Evolutionary conservation across 176 grass and related monocot genomes (phyloP).

Genomic region (Carex parvula): DNA sequence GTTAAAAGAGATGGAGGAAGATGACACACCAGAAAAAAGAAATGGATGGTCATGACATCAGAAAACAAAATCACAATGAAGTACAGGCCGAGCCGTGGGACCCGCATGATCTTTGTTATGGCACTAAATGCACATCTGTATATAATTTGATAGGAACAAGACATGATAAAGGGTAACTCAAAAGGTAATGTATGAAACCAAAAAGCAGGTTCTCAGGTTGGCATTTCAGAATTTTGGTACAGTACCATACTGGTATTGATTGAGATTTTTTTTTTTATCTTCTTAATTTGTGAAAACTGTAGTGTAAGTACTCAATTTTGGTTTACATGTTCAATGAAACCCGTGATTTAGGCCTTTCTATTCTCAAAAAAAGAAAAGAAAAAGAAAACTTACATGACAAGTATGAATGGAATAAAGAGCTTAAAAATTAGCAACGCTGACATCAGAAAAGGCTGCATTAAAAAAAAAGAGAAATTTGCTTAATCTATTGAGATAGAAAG

Average conservation of each 20-base stretch:
- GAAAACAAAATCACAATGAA: slow-evolving; percentile 95
- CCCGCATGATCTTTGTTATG: slow-evolving; percentile 68
- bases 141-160: slow-evolving; percentile 16
- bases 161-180: background rate
- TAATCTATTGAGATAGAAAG: slow-evolving; percentile 28
- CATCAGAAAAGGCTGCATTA: slow-evolving; percentile 93
- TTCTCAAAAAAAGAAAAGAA: background rate
- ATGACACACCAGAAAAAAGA: slow-evolving; percentile 95
- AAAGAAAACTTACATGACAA: slow-evolving; percentile 81
- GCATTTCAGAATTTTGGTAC: background rate
- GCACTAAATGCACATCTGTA: slow-evolving; percentile 97
- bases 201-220: background rate
- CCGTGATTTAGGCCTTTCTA: background rate
- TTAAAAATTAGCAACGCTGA: slow-evolving; percentile 94
- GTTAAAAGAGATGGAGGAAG: slow-evolving; percentile 13
- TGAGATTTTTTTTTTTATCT: background rate
- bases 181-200: background rate
- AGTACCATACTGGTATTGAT: background rate
- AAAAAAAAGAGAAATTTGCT: slow-evolving; percentile 11
- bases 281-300: background rate
- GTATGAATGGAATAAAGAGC: slow-evolving; percentile 95
- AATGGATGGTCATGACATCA: slow-evolving; percentile 98
- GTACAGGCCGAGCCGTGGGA: slow-evolving; percentile 78
- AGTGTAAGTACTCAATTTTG: background rate
- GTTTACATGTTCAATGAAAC: background rate